Percentiles rank a stretch among this genome's conserved stretches.
These are phyloP conservation scores for Sphenostylis stenocarpa DNA, from an alignment of 306 rosid species.

Conservation along the genomic window DNA sequence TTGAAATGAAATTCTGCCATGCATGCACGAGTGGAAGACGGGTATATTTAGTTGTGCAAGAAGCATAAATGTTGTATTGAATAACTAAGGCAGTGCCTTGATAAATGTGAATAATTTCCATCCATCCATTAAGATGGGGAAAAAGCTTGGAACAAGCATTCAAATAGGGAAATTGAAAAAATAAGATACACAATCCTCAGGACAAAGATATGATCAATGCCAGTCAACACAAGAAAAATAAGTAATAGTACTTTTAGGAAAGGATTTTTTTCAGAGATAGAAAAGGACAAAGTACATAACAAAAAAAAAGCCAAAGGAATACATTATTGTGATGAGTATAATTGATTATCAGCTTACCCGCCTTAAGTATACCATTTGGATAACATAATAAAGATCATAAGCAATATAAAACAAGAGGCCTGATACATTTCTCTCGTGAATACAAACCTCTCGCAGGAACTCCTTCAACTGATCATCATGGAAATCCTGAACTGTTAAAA, in stretches of 20 bases:
- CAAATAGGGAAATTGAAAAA: not conserved
- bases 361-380: not conserved
- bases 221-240: not conserved
- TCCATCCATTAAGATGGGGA: constrained; percentile 3
- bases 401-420: not conserved
- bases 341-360: not conserved
- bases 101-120: not conserved
- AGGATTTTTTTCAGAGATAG: not conserved
- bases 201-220: not conserved
- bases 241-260: not conserved
- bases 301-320: not conserved
- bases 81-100: not conserved
- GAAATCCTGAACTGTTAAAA: constrained; percentile 82
- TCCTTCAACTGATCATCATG: constrained; percentile 84
- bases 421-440: not conserved
- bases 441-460: constrained; percentile 82
- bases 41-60: not conserved
- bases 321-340: not conserved
- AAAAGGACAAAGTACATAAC: not conserved
- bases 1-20: not conserved
- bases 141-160: not conserved
- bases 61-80: not conserved
- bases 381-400: constrained; percentile 7
- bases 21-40: not conserved
- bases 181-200: not conserved